Conservation (phyloP, 768 basidiomycete genomes). For the Pleurotus eryngii region DNA sequence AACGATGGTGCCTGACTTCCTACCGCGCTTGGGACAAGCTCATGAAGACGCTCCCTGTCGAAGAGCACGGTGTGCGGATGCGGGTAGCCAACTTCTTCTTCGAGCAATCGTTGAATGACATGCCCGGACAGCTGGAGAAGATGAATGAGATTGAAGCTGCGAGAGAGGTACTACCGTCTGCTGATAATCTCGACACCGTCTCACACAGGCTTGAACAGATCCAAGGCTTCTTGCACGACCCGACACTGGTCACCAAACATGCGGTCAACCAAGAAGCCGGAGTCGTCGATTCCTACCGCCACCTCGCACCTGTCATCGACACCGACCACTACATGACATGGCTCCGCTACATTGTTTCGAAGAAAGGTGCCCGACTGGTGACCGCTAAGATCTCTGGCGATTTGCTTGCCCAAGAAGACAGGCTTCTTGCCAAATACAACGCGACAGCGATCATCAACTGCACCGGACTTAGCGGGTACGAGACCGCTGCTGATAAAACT, state of each 20-base stretch:
- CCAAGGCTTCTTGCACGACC: constrained; percentile 21
- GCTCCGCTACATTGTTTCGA: constrained; percentile 20
- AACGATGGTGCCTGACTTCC: constrained; percentile 32
- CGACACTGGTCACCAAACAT: constrained; percentile 20
- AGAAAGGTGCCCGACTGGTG: constrained; percentile 26
- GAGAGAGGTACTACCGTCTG: constrained; percentile 6
- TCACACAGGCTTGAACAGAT: constrained; percentile 17
- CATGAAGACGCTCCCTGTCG: constrained; percentile 15
- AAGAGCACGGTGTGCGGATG: constrained; percentile 30
- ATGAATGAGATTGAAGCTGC: constrained; percentile 22
- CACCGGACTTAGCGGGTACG: constrained; percentile 28
- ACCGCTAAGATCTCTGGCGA: constrained; percentile 28
- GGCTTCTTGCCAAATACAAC: constrained; percentile 20
- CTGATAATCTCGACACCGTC: constrained; percentile 8
- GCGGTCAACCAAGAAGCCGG: constrained; percentile 25
- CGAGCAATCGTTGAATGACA: constrained; percentile 20
- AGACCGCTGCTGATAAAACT: constrained; percentile 29
- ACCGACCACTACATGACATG: constrained; percentile 33
- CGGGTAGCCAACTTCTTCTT: constrained; percentile 33
- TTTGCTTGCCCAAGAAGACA: constrained; percentile 23
- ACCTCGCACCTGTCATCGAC: constrained; percentile 31
- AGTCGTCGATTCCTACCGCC: constrained; percentile 31
- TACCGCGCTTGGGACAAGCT: constrained; percentile 29
- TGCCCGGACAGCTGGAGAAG: constrained; percentile 25
- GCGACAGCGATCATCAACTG: constrained; percentile 32